Base-by-base conservation (phyloP, 2,329 filamentous ascomycete species). In the Epichloe hybrida region DNA sequence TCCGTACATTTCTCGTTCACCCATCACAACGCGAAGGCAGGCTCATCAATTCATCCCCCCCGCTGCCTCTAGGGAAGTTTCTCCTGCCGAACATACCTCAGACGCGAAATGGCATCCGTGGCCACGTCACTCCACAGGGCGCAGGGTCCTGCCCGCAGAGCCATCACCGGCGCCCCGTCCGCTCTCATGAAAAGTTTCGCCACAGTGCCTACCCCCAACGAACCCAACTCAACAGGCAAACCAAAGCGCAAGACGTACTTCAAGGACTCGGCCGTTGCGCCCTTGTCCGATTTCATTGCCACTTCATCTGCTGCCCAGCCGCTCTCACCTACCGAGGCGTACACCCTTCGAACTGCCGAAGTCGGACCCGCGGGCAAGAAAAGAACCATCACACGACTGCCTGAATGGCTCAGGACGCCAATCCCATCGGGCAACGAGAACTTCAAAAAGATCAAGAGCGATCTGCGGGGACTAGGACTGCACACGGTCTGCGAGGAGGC, bases 401-500 rank as follows among this genome's bases (percentile, higher is more conserved):
- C 93, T 20, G 79, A 84, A 58, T 98, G 93, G 93, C 80, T 98
- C 56, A 96, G 97, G 76, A 98, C 91, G 21, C 87, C 89, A 2
- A 93, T 98, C 51, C 93, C 93, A 0, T 81, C 81, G 12, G 84
- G 84, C 55, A 85, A 81, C 64, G 69, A 74, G 52, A 94, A 94
- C 70, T 96, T 84, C 74, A 94, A 94, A 94, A 87, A 88, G 62
- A 95, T 98, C 68, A 96, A 95, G 74, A 83, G 85, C 56, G 93
- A 98, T 67, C 72, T 98, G 57, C 80, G 93, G 37, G 93, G 93
- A 0, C 71, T 98, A 53, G 86, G 86, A 52, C 74, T 98, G 51
- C 90, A 96, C 68, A 98, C 93, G 4, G 93, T 98, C 15, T 98
- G 93, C 69, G 93, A 98, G 71, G 93, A 98, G 72, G 93, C 93